phyloP scores from a whole-genome alignment of 2,329 filamentous ascomycete species.

The Stromatinia cepivora region DNA sequence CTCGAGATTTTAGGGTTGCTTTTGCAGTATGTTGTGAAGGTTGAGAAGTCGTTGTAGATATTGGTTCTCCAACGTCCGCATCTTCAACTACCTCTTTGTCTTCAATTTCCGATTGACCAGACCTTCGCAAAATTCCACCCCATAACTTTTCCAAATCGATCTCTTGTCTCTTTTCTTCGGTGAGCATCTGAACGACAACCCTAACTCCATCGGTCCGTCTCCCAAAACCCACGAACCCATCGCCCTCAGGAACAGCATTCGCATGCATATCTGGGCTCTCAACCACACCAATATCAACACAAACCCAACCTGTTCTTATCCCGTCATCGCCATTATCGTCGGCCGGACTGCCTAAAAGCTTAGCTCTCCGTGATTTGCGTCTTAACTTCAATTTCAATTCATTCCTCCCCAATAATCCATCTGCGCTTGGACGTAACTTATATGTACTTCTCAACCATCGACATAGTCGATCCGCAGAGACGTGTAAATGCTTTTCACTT shows the following conservation, averaged over 20 bases:
- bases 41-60: not conserved
- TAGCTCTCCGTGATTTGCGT: constrained; percentile 77
- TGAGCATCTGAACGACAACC: constrained; percentile 71
- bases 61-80: not conserved
- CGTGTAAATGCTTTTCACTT: constrained; percentile 89
- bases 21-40: not conserved
- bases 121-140: constrained; percentile 40
- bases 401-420: constrained; percentile 84
- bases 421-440: constrained; percentile 73
- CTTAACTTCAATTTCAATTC: constrained; percentile 86
- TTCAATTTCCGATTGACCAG: constrained; percentile 24
- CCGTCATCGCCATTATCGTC: constrained; percentile 73
- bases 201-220: constrained; percentile 55
- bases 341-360: constrained; percentile 70
- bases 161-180: constrained; percentile 66
- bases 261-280: constrained; percentile 50
- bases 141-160: constrained; percentile 67
- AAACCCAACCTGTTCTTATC: constrained; percentile 92
- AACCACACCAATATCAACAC: constrained; percentile 79
- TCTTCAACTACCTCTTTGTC: constrained; percentile 15
- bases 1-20: not conserved
- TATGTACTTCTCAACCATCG: constrained; percentile 77
- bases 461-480: constrained; percentile 85
- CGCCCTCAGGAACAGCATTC: constrained; percentile 49
- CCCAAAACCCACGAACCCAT: constrained; percentile 76